Base-by-base conservation (phyloP, 2,329 filamentous ascomycete genomes). In the Fusarium temperatum region DNA sequence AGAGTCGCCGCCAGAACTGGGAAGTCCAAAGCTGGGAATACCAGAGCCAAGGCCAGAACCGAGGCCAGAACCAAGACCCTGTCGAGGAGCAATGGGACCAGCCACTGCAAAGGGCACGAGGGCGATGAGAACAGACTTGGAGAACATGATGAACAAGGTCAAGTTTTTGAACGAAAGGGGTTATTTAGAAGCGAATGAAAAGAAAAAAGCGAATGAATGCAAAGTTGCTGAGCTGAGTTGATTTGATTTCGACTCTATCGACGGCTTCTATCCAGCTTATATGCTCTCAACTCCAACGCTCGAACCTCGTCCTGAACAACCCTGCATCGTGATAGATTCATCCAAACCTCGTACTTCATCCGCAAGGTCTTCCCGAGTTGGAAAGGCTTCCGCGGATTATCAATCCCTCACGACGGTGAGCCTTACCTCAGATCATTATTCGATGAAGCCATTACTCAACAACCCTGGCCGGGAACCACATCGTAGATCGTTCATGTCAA, bases 51-150 rank as follows among this genome's bases (percentile, higher is more conserved):
- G 36, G 28, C 63, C 62, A 17, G 59, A 66, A 9, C 42, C 61
- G 20, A 60, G 28, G 47, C 61, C 39, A 13, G 51, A 55, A 18
- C 63, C 62, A 11, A 51, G n/a, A 9, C 48, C 50, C 51, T 68
- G 71, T 45, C 74, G 68, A 42, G 28, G 54, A 32, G 63, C 66
- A 45, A 78, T 64, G 66, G 77, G 76, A 45, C 73, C 67, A 44
- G 77, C 77, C 63, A 73, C 58, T 44, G 66, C 76, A 32, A 78
- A 63, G 32, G 77, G 72, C 56, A 70, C 63, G 8, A 78, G 72
- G 58, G 72, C 66, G 51, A 78, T 42, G 58, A 78, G 68, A 53
- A 78, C 42, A 50, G 71, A 55, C 28, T 67, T 68, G 41, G 74
- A 73, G 58, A 73, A 70, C 75, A 78, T 78, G 36, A 48, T 74